phyloP scores from a whole-genome alignment of 169 alveolate species.

The Eimeria acervulina region DNA sequence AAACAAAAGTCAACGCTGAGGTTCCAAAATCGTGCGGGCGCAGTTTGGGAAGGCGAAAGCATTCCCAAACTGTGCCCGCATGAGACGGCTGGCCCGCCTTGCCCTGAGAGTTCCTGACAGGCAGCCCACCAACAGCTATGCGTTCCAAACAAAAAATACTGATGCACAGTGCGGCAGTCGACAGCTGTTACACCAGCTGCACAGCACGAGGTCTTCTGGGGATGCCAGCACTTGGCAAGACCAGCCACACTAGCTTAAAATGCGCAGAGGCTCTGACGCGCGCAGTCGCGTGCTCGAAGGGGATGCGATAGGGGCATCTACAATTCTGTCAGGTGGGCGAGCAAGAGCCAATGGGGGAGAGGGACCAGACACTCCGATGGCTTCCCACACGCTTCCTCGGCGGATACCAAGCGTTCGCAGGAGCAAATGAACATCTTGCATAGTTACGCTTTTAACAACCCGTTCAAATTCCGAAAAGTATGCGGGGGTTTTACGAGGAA shows the following conservation, averaged over 20 bases:
- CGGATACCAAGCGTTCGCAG: conserved; percentile 71
- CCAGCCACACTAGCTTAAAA: background rate
- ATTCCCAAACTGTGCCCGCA: background rate
- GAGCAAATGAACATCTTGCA: conserved; percentile 74
- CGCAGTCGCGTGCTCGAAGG: conserved; percentile 51
- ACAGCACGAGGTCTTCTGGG: background rate
- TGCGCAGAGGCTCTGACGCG: background rate
- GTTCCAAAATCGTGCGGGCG: background rate
- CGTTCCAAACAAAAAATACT: background rate
- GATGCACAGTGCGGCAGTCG: too few relatives aligned
- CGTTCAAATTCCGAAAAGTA: conserved; percentile 58
- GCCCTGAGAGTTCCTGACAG: background rate
- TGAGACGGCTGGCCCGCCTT: conserved; percentile 6
- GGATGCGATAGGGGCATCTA: background rate
- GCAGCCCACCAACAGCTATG: background rate
- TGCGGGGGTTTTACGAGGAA: conserved; percentile 74
- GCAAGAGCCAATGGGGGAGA: conserved; percentile 62
- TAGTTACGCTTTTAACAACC: conserved; percentile 76
- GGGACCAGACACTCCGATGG: conserved; percentile 79
- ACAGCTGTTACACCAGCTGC: background rate
- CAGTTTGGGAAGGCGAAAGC: background rate
- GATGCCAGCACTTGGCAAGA: background rate
- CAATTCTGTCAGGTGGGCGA: conserved; percentile 11
- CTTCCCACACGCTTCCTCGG: conserved; percentile 75
- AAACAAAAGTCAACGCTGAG: background rate